Evolutionary conservation across 345 rosid genomes (phyloP), one percentile per base, ranked within the genome.

Genomic region (Theobroma cacao): DNA sequence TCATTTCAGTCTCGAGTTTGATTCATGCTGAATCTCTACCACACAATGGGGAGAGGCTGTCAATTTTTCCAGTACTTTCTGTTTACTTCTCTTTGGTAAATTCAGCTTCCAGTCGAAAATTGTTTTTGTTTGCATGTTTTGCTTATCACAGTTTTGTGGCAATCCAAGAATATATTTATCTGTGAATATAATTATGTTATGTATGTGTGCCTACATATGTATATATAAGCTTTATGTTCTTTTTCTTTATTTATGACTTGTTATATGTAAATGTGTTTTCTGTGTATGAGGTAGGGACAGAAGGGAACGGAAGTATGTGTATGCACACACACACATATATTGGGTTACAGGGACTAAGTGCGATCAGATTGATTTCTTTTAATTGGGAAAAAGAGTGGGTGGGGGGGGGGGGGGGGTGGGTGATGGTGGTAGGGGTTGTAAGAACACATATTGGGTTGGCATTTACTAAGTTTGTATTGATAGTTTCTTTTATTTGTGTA

Each of bases 401-500:
- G 14, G 7, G 66, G 20, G 10, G 8, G 3, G 68, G 14, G 26
- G 13, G 14, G 7, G 11, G 0, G 10, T 48, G 53, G n/a, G n/a
- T n/a, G n/a, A n/a, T n/a, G 41, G 41, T 38, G 41, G 7, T 18
- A 36, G 69, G 64, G 18, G 14, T 11, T 36, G 48, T n/a, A 38
- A n/a, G 30, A 65, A 62, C 5, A 65, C n/a, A 60, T 75, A 61
- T 26, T 15, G 43, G 28, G 58, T 43, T 75, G 31, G 34, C 28
- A 24, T 73, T 36, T 38, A 74, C 20, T 61, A 28, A 18, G 31
- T 24, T 26, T 40, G 24, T 50, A 78, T 78, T 41, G 60, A 40
- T 73, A 22, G 17, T 36, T n/a, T 81, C 14, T 40, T 78, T 72
- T 77, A 14, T 41, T 77, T 48, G 47, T 82, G 61, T 82, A 97